A percentile compares a stretch with the other conserved stretches of the same genome.
Evolutionary conservation across 257 asterid species (phyloP).

Genomic region (Handroanthus guayacan): DNA sequence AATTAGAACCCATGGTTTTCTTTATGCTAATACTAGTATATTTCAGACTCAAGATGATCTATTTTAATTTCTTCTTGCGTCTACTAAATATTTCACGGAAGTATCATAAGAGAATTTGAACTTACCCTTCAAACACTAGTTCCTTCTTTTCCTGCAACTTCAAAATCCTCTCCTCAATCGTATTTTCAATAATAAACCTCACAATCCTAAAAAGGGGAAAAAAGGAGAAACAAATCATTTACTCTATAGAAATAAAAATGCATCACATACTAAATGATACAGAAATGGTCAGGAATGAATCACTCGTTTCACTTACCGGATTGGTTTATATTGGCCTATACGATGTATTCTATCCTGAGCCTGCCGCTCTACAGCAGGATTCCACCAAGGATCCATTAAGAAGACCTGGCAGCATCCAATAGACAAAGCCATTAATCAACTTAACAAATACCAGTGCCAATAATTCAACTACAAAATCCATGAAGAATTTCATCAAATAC

Average conservation of each 20-base stretch:
- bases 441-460: constrained; percentile 5
- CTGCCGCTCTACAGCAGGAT: constrained; percentile 96
- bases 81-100: not conserved
- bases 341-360: constrained; percentile 98
- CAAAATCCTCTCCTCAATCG: constrained; percentile 90
- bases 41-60: not conserved
- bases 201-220: constrained; percentile 58
- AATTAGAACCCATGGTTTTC: not conserved
- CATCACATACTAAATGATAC: constrained; percentile 2
- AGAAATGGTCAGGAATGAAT: constrained; percentile 12
- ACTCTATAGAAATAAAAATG: not conserved
- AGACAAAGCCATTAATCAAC: constrained; percentile 28
- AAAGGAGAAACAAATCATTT: constrained; percentile 12
- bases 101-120: constrained; percentile 7
- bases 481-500: not conserved
- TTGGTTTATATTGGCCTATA: constrained; percentile 94
- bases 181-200: constrained; percentile 85
- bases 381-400: constrained; percentile 99
- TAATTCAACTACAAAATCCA: constrained; percentile 18
- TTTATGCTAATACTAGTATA: not conserved
- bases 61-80: not conserved
- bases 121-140: constrained; percentile 96
- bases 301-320: constrained; percentile 51
- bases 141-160: constrained; percentile 96
- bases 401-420: constrained; percentile 66